A percentile compares a stretch with the other conserved stretches of the same genome.
Evolutionary conservation across 1,139 yeast species (phyloP).

Genomic region (Protomyces macrosporus): DNA sequence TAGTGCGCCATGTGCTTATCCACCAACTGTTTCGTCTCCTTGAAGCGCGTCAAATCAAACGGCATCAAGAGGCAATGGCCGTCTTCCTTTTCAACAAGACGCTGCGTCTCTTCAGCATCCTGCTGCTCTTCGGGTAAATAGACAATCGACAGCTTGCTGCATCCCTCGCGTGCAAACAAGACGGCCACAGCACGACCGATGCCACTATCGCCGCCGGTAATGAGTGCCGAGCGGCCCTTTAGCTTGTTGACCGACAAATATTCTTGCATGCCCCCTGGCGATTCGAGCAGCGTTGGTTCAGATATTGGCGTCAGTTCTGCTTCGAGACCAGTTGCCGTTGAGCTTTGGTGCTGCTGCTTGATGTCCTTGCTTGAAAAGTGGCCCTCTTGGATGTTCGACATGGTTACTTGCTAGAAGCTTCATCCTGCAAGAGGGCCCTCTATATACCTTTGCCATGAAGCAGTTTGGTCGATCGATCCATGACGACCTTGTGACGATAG

Average conservation of each 20-base stretch:
- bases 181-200: conserved; percentile 27
- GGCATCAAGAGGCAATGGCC: conserved; percentile 19
- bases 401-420: neutral
- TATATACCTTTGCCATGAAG: no score
- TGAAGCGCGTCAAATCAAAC: conserved; percentile 9
- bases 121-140: conserved; percentile 26
- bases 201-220: conserved; percentile 29
- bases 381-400: conserved; percentile 13
- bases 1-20: conserved; percentile 59
- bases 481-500: no score
- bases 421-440: no score
- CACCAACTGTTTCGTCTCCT: conserved; percentile 47
- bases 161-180: conserved; percentile 27
- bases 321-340: conserved; percentile 15
- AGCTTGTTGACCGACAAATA: conserved; percentile 24
- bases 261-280: conserved; percentile 21
- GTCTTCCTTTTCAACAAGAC: conserved; percentile 25
- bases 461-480: no score
- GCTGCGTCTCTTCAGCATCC: conserved; percentile 26
- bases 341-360: conserved; percentile 13
- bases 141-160: conserved; percentile 7
- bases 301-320: conserved; percentile 22
- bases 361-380: conserved; percentile 15
- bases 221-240: conserved; percentile 16
- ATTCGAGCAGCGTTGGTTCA: conserved; percentile 23